A percentile compares a stretch with the other conserved stretches of the same genome.
These are phyloP conservation scores for Carex parvula DNA, from an alignment of 176 grass and related monocot genomes.

Conservation along the genomic window DNA sequence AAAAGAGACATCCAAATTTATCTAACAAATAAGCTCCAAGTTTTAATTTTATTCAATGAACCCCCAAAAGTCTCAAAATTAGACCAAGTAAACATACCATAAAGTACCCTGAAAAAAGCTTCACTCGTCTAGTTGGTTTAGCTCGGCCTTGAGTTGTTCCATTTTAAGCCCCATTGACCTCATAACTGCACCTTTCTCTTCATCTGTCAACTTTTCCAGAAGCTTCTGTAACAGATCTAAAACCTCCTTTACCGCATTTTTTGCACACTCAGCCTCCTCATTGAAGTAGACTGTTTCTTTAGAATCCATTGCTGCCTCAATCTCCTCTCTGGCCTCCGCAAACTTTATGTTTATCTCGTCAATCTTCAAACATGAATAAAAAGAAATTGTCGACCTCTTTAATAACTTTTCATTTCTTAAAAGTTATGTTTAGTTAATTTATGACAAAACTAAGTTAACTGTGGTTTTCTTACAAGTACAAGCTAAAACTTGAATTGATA, in stretches of 20 bases:
- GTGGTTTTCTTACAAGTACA: not conserved
- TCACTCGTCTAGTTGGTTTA: slow-evolving; percentile 76
- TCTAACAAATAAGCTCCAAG: not conserved
- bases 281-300: slow-evolving; percentile 96
- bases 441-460: not conserved
- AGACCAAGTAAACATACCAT: not conserved
- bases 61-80: not conserved
- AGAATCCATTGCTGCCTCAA: slow-evolving; percentile 87
- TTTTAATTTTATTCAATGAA: not conserved
- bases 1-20: not conserved
- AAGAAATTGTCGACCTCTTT: not conserved
- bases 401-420: not conserved
- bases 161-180: slow-evolving; percentile 98
- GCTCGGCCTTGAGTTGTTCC: slow-evolving; percentile 95
- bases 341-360: slow-evolving; percentile 95
- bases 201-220: slow-evolving; percentile 57
- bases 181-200: slow-evolving; percentile 55
- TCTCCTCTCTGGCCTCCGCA: slow-evolving; percentile 93
- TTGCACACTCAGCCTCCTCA: slow-evolving; percentile 83
- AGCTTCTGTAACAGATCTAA: slow-evolving; percentile 63
- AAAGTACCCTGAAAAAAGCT: not conserved
- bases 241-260: slow-evolving; percentile 54
- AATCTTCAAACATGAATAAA: slow-evolving; percentile 14
- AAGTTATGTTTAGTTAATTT: not conserved
- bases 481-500: not conserved